phyloP scores from a whole-genome alignment of 2,329 filamentous ascomycete species.

The Penicillium sp. region DNA sequence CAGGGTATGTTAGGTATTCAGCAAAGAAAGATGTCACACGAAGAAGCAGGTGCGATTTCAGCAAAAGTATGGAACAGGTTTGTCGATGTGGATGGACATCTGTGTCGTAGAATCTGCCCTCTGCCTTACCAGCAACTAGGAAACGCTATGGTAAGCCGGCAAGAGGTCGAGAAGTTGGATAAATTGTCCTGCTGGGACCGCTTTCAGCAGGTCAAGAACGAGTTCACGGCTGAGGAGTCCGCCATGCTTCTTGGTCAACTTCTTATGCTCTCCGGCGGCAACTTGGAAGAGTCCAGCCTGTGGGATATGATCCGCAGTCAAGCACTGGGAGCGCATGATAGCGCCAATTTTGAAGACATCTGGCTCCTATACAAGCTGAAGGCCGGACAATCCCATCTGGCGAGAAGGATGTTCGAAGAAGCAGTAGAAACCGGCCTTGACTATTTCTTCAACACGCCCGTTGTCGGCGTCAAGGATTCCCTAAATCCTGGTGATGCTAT shows the following conservation, averaged over 20 bases:
- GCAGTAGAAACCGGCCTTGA: conserved; percentile 22
- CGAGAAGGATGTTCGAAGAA: conserved; percentile 29
- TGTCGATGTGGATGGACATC: conserved; percentile 28
- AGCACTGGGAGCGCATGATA: conserved; percentile 17
- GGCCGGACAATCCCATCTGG: conserved; percentile 30
- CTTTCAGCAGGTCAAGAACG: conserved; percentile 28
- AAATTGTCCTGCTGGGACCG: conserved; percentile 28
- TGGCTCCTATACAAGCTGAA: conserved; percentile 31
- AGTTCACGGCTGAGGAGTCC: conserved; percentile 29
- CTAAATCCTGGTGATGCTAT: conserved; percentile 4
- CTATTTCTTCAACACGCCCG: conserved; percentile 27
- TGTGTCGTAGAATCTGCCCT: conserved; percentile 23
- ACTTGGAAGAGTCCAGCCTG: conserved; percentile 21
- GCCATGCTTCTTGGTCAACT: conserved; percentile 26
- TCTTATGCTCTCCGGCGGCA: conserved; percentile 27
- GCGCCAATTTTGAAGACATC: conserved; percentile 24
- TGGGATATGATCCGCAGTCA: conserved; percentile 24
- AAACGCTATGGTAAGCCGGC: conserved; percentile 14
- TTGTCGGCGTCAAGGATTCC: conserved; percentile 20
- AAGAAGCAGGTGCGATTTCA: conserved; percentile 27
- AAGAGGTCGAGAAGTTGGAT: conserved; percentile 20
- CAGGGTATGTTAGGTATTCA: too few species aligned
- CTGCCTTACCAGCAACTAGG: conserved; percentile 21
- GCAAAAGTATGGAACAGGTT: conserved; percentile 22
- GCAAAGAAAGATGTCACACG: conserved; percentile 21